Evolutionary conservation across 2,329 filamentous ascomycete species (phyloP).

Genomic region (Aspergillus ruber): DNA sequence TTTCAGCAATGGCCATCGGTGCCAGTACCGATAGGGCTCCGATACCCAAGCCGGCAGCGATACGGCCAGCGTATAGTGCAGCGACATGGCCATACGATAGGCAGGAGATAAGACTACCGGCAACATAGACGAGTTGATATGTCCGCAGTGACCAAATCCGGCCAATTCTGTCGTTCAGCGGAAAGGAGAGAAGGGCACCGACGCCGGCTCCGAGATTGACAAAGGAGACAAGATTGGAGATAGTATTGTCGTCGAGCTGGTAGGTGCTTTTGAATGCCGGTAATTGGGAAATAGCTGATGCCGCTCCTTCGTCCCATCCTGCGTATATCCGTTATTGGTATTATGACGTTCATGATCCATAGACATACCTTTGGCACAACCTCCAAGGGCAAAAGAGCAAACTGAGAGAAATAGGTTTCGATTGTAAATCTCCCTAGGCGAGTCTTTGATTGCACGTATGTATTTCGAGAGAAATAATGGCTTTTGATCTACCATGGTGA

Average conservation of each 20-base stretch:
- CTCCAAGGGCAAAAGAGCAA: slow-evolving; percentile 4
- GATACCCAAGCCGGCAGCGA: slow-evolving; percentile 33
- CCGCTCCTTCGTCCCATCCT: slow-evolving; percentile 8
- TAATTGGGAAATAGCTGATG: slow-evolving; percentile 24
- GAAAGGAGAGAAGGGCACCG: slow-evolving; percentile 27
- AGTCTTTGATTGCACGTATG: slow-evolving; percentile 2
- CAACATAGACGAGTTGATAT: slow-evolving; percentile 23
- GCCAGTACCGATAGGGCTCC: slow-evolving; percentile 32
- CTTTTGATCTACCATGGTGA: not conserved
- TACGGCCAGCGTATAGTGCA: slow-evolving; percentile 29
- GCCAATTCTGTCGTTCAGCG: slow-evolving; percentile 34
- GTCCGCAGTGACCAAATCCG: slow-evolving; percentile 34
- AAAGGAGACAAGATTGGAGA: slow-evolving; percentile 31
- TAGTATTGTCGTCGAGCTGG: slow-evolving; percentile 16
- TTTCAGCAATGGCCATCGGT: slow-evolving; percentile 34
- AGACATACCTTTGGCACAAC: slow-evolving; percentile 20
- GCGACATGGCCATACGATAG: slow-evolving; percentile 9
- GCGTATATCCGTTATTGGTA: not conserved
- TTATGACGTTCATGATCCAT: not conserved
- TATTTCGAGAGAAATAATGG: not conserved
- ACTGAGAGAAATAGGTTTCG: slow-evolving; percentile 2
- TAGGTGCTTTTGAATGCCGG: slow-evolving; percentile 29
- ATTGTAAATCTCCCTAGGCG: slow-evolving; percentile 3
- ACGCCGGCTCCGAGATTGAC: slow-evolving; percentile 25
- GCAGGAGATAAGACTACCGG: slow-evolving; percentile 12